A percentile compares a stretch with the other conserved stretches of the same genome.
phyloP scores from a whole-genome alignment of 2,329 filamentous ascomycete species.

The Botrytis galanthina region DNA sequence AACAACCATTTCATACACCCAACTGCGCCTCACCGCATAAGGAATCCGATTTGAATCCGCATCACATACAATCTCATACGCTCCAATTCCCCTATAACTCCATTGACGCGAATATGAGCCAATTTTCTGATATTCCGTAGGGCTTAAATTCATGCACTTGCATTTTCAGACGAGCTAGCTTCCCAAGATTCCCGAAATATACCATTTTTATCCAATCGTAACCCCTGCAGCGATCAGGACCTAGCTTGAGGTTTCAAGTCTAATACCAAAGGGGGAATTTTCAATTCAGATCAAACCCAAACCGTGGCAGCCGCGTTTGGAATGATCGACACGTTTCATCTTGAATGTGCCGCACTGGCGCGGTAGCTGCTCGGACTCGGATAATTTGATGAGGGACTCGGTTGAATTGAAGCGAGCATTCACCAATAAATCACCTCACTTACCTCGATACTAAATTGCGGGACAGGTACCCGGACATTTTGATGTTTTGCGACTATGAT shows the following conservation, averaged over 20 bases:
- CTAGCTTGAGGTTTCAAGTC: neutral
- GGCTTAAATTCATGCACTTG: neutral
- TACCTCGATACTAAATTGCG: neutral
- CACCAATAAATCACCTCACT: neutral
- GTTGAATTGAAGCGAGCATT: neutral
- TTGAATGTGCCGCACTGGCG: neutral
- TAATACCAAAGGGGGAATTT: neutral
- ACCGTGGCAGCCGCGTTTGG: neutral
- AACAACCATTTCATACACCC: neutral
- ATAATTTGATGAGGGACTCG: neutral
- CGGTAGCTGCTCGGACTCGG: neutral
- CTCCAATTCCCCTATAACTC: neutral
- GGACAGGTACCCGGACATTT: neutral
- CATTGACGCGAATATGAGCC: neutral
- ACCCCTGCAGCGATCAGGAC: neutral
- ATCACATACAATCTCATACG: conserved; percentile 3
- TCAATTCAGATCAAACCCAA: neutral
- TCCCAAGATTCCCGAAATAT: neutral
- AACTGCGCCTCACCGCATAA: neutral
- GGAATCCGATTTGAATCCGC: neutral
- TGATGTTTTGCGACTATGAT: neutral
- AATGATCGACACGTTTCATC: neutral
- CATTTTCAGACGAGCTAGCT: neutral
- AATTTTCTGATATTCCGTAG: neutral
- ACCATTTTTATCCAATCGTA: neutral